Conservation (phyloP, 2,329 filamentous ascomycete species). For the Trichoderma asperellum region DNA sequence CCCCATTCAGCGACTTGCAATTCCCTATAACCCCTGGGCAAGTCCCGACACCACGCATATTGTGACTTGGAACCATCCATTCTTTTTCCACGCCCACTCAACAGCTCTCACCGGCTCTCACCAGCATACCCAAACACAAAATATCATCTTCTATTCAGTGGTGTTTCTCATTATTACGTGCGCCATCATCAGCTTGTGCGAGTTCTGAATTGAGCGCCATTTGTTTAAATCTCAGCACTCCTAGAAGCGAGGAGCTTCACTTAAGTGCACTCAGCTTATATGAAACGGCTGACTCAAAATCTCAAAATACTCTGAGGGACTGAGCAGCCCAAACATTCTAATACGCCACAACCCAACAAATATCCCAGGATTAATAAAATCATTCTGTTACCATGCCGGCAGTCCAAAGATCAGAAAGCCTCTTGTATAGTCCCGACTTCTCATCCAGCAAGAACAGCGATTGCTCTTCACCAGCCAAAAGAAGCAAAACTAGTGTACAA, state of each 20-base stretch:
- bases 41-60: background rate
- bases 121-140: background rate
- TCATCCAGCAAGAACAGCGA: slow-evolving; percentile 37
- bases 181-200: background rate
- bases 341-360: background rate
- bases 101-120: too few relatives aligned
- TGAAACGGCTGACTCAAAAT: background rate
- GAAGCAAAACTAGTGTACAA: slow-evolving; percentile 48
- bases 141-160: background rate
- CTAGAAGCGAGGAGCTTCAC: background rate
- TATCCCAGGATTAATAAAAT: background rate
- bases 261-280: background rate
- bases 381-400: slow-evolving; percentile 32
- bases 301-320: background rate
- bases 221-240: background rate
- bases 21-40: background rate
- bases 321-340: background rate
- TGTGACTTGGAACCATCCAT: background rate
- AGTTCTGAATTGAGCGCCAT: background rate
- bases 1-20: background rate
- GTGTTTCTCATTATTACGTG: background rate
- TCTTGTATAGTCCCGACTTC: slow-evolving; percentile 33
- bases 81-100: background rate
- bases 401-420: slow-evolving; percentile 33
- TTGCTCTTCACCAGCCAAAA: slow-evolving; percentile 43